Conservation (phyloP, 805 yeast genomes). For the Scheffersomyces lignosus region DNA sequence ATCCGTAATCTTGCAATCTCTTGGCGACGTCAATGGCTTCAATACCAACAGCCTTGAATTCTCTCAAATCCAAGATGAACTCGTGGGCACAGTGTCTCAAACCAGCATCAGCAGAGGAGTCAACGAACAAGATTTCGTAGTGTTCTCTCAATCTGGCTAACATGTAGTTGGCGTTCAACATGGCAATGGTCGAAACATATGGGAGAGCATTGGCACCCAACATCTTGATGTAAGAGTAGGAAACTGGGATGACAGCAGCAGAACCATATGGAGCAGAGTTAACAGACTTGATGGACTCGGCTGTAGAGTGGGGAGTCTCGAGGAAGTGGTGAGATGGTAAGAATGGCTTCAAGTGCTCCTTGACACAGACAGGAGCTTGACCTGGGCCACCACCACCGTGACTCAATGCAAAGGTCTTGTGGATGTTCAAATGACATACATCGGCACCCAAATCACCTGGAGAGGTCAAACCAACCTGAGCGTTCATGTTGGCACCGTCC, state of each 20-base stretch:
- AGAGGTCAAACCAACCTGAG: constrained; percentile 95
- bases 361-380: constrained; percentile 96
- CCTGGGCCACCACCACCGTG: constrained; percentile 99
- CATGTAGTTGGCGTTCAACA: constrained; percentile 96
- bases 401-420: constrained; percentile 95
- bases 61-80: constrained; percentile 88
- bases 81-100: constrained; percentile 92
- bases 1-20: constrained; percentile 95
- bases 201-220: constrained; percentile 86
- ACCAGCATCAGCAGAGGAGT: constrained; percentile 42
- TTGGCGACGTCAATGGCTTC: constrained; percentile 98
- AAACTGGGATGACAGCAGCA: constrained; percentile 88
- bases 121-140: constrained; percentile 76
- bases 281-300: constrained; percentile 67
- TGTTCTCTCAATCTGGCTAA: constrained; percentile 69
- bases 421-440: constrained; percentile 95
- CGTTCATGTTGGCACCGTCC: constrained; percentile 99
- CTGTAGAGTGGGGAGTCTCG: constrained; percentile 47
- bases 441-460: constrained; percentile 99
- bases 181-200: constrained; percentile 84
- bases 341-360: constrained; percentile 72
- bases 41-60: constrained; percentile 73
- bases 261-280: constrained; percentile 96
- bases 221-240: constrained; percentile 93
- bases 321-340: constrained; percentile 77